Conservation (phyloP, 2,329 filamentous ascomycete species). For the Berkeleyomyces basicola region DNA sequence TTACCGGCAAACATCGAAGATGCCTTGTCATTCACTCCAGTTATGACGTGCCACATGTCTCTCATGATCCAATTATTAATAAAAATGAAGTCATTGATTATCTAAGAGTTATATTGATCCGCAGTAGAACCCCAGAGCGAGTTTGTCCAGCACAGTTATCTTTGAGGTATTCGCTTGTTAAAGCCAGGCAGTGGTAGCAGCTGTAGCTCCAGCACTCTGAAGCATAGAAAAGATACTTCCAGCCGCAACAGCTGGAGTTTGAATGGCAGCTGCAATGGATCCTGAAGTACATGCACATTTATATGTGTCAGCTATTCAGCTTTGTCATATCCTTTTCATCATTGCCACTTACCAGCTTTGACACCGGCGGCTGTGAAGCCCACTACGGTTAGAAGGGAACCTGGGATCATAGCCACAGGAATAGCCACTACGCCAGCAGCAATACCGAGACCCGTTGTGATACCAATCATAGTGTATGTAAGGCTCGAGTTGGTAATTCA, state of each 20-base stretch:
- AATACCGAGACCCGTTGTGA: background rate
- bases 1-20: too few species aligned
- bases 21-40: too few species aligned
- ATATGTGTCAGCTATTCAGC: background rate
- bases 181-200: background rate
- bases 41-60: too few species aligned
- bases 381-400: background rate
- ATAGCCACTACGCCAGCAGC: background rate
- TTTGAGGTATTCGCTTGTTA: background rate
- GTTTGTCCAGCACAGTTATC: too few species aligned
- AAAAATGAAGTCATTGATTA: too few species aligned
- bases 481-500: too few species aligned
- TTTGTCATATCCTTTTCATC: background rate
- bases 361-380: background rate
- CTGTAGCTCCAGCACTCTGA: conserved; percentile 7
- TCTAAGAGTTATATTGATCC: too few species aligned
- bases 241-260: background rate
- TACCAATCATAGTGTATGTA: background rate
- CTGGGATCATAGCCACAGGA: background rate
- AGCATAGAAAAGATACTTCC: conserved; percentile 5
- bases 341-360: background rate
- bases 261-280: background rate
- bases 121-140: too few species aligned
- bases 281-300: background rate
- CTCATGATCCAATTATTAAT: too few species aligned